These are phyloP conservation scores for Strobilomyces confusus DNA, from an alignment of 768 basidiomycete genomes.

Conservation along the genomic window DNA sequence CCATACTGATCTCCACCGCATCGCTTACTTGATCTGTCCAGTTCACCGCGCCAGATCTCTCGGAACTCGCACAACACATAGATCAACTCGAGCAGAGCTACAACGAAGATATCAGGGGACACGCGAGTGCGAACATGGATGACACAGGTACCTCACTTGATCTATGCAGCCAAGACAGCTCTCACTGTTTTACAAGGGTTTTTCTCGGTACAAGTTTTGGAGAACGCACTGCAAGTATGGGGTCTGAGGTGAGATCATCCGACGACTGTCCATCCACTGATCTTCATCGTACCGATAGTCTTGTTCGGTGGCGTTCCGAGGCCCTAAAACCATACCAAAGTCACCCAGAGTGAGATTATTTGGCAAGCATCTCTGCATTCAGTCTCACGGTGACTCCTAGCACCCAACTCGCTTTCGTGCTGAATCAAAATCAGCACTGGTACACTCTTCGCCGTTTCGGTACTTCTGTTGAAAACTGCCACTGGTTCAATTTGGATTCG, in stretches of 20 bases:
- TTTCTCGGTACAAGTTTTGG: conserved; percentile 88
- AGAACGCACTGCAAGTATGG: conserved; percentile 81
- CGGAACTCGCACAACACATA: conserved; percentile 63
- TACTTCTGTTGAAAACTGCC: conserved; percentile 43
- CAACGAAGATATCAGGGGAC: conserved; percentile 41
- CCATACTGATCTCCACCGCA: background rate
- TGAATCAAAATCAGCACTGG: conserved; percentile 88
- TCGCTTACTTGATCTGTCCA: conserved; percentile 30
- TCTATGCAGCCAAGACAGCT: background rate
- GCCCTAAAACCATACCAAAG: conserved; percentile 74
- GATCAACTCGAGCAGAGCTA: conserved; percentile 65
- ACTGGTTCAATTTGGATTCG: conserved; percentile 92
- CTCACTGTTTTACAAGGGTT: conserved; percentile 51
- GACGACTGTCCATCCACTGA: background rate
- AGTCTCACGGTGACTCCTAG: conserved; percentile 36
- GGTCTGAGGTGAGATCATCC: conserved; percentile 57
- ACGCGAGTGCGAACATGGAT: conserved; percentile 78
- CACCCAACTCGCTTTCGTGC: conserved; percentile 79
- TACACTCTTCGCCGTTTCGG: conserved; percentile 84
- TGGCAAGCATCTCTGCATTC: background rate
- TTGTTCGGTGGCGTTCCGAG: conserved; percentile 82
- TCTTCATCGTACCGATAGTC: conserved; percentile 33
- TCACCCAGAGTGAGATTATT: conserved; percentile 63
- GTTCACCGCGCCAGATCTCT: conserved; percentile 80
- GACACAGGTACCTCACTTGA: conserved; percentile 60